These are phyloP conservation scores for Mycena sanguinolenta DNA, from an alignment of 768 basidiomycete species.

Conservation along the genomic window DNA sequence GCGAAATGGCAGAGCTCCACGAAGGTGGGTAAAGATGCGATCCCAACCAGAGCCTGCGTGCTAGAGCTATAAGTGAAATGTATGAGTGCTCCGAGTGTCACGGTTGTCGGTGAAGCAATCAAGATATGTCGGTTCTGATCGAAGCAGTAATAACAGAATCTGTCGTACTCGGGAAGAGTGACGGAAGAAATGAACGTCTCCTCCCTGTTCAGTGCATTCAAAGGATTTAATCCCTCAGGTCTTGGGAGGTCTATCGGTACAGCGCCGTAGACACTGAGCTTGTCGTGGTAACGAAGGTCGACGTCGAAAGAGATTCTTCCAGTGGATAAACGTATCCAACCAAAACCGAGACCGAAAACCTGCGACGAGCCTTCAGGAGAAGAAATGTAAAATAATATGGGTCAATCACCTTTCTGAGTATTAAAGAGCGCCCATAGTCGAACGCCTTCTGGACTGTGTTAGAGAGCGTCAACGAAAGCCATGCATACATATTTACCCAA, in stretches of 20 bases:
- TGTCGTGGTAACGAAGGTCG: not conserved
- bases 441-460: not conserved
- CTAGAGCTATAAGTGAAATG: not conserved
- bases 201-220: not conserved
- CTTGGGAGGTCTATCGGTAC: no score
- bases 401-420: not conserved
- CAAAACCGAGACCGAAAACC: not conserved
- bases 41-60: not conserved
- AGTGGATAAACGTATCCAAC: not conserved
- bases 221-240: not conserved
- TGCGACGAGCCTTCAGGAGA: not conserved
- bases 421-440: not conserved
- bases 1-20: no score
- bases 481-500: not conserved
- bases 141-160: not conserved
- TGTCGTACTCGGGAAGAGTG: not conserved
- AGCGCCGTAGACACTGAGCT: not conserved
- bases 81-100: not conserved
- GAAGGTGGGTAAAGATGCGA: not conserved
- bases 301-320: not conserved
- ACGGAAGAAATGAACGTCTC: not conserved
- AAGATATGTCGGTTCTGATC: not conserved
- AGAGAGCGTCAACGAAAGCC: not conserved
- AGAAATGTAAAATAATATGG: not conserved
- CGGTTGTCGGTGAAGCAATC: not conserved